Conservation (phyloP, 768 basidiomycete genomes). For the Agaricus blazei region DNA sequence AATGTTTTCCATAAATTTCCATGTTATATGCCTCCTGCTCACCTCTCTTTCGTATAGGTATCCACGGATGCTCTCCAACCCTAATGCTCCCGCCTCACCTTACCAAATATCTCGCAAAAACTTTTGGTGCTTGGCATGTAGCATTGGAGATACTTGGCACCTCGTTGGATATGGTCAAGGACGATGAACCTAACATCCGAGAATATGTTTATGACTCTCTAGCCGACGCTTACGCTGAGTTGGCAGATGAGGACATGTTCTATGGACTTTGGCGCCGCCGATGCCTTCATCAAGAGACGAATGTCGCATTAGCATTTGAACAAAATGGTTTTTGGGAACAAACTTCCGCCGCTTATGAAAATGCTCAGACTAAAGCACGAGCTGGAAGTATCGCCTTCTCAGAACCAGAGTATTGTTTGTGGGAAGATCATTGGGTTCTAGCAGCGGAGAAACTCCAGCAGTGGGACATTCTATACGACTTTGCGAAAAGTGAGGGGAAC, state of each 20-base stretch:
- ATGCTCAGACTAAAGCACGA: constrained; percentile 81
- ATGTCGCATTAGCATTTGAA: constrained; percentile 82
- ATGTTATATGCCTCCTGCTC: too few relatives aligned
- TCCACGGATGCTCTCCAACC: constrained; percentile 80
- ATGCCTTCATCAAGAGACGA: constrained; percentile 85
- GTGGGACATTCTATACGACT: constrained; percentile 93
- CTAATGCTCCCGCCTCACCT: constrained; percentile 92
- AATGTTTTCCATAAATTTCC: constrained; percentile 21
- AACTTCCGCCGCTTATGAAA: constrained; percentile 83
- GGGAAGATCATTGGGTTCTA: constrained; percentile 99
- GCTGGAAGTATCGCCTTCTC: constrained; percentile 82
- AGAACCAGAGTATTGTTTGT: constrained; percentile 93
- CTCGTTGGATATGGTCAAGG: constrained; percentile 73
- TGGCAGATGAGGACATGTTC: constrained; percentile 95
- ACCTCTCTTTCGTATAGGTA: constrained; percentile 33
- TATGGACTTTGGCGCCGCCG: constrained; percentile 95
- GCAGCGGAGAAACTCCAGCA: constrained; percentile 95
- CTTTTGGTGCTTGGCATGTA: constrained; percentile 94
- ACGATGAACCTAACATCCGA: constrained; percentile 73
- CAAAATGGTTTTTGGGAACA: constrained; percentile 98
- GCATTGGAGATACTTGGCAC: constrained; percentile 79
- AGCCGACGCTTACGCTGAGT: constrained; percentile 91
- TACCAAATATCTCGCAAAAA: constrained; percentile 93
- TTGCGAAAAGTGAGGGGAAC: constrained; percentile 85
- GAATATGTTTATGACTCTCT: constrained; percentile 88